Evolutionary conservation across 208 protist species (phyloP).

Genomic region (Herpetomonas samuelpessoai): DNA sequence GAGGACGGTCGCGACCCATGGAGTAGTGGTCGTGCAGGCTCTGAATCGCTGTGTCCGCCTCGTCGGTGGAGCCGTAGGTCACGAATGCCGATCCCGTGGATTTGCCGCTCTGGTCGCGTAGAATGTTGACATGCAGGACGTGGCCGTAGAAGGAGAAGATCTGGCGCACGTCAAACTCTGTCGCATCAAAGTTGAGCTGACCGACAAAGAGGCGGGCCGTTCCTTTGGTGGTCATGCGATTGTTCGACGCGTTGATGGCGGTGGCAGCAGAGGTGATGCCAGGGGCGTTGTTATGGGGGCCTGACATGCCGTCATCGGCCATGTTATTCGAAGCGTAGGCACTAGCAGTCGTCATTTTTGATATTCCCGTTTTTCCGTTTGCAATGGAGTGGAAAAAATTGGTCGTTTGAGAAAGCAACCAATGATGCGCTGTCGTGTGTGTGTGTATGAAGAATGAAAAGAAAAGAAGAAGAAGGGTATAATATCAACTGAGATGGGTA

Average conservation of each 20-base stretch:
- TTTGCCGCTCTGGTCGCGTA: slow-evolving; percentile 50
- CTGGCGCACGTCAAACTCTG: slow-evolving; percentile 53
- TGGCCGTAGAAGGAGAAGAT: slow-evolving; percentile 78
- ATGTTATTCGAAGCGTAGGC: too few relatives aligned
- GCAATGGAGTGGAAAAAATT: too few relatives aligned
- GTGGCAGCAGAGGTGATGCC: not conserved
- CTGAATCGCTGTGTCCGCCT: slow-evolving; percentile 72
- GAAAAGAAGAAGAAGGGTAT: too few relatives aligned
- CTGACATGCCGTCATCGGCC: too few relatives aligned
- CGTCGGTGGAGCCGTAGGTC: slow-evolving; percentile 56
- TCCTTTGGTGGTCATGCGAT: slow-evolving; percentile 2
- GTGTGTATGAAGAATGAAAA: too few relatives aligned
- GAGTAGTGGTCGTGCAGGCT: slow-evolving; percentile 63
- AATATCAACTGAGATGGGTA: too few relatives aligned
- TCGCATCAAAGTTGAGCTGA: slow-evolving; percentile 72
- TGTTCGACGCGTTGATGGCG: slow-evolving; percentile 4
- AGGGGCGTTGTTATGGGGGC: too few relatives aligned
- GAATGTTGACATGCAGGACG: slow-evolving; percentile 68
- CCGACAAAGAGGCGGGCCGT: slow-evolving; percentile 67
- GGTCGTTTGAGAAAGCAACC: too few relatives aligned
- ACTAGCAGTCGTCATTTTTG: too few relatives aligned
- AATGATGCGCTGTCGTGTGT: too few relatives aligned
- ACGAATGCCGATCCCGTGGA: slow-evolving; percentile 68
- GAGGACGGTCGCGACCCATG: slow-evolving; percentile 74
- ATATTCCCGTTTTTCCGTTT: too few relatives aligned